phyloP scores from a whole-genome alignment of 495 filamentous ascomycete genomes.

The Terfezia boudieri region DNA sequence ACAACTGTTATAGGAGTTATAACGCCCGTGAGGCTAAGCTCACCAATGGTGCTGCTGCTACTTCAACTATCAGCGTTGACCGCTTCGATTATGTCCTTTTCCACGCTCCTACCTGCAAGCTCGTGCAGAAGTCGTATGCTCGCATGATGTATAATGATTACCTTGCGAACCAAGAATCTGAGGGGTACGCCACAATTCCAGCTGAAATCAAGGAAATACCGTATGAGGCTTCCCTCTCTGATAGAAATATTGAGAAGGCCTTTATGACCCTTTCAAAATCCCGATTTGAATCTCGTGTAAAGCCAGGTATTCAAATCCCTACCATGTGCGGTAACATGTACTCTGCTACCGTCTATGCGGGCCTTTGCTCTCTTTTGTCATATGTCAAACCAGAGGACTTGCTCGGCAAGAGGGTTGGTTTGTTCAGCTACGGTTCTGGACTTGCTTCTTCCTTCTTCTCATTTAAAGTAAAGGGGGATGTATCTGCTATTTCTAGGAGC shows the following conservation, averaged over 20 bases:
- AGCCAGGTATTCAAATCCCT: slow-evolving; percentile 63
- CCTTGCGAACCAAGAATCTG: slow-evolving; percentile 50
- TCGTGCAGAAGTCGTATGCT: slow-evolving; percentile 85
- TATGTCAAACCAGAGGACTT: slow-evolving; percentile 43
- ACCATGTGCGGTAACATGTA: slow-evolving; percentile 99
- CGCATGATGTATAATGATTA: slow-evolving; percentile 96
- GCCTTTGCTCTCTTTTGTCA: slow-evolving; percentile 53
- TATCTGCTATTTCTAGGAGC: slow-evolving; percentile 50
- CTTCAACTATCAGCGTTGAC: slow-evolving; percentile 46
- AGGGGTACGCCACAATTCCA: slow-evolving; percentile 67
- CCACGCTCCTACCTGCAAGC: slow-evolving; percentile 77
- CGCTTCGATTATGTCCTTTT: slow-evolving; percentile 92
- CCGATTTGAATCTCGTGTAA: slow-evolving; percentile 71
- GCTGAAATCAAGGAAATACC: slow-evolving; percentile 65
- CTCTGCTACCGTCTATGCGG: slow-evolving; percentile 79
- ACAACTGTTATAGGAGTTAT: slow-evolving; percentile 91
- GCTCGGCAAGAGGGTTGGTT: slow-evolving; percentile 63
- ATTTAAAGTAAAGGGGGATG: slow-evolving; percentile 57
- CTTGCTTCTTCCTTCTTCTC: slow-evolving; percentile 81
- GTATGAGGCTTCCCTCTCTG: slow-evolving; percentile 65
- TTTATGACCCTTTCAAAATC: slow-evolving; percentile 94
- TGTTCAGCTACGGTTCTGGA: slow-evolving; percentile 93
- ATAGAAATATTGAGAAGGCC: slow-evolving; percentile 91
- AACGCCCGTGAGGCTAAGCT: slow-evolving; percentile 56
- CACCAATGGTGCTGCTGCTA: slow-evolving; percentile 25